Evolutionary conservation across 768 basidiomycete genomes (phyloP).

Genomic region (Sporobolomyces pararoseus): DNA sequence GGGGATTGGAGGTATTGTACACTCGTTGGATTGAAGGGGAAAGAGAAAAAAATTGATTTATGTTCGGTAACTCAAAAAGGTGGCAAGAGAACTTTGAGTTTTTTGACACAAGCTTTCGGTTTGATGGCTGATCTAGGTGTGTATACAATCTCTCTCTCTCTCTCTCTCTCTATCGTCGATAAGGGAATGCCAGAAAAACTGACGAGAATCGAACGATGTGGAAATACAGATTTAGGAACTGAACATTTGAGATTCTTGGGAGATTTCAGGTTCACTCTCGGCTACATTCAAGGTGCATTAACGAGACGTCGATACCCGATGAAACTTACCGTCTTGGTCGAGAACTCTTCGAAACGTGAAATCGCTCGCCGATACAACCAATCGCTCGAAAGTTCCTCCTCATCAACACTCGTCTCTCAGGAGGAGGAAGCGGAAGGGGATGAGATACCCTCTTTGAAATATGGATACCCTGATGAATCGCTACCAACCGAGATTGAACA

Average conservation of each 20-base stretch:
- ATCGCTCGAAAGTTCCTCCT: background rate
- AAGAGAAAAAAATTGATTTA: conserved; percentile 69
- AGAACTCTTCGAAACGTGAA: conserved; percentile 52
- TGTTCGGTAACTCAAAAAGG: conserved; percentile 69
- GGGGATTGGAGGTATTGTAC: conserved; percentile 53
- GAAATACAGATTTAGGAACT: conserved; percentile 52
- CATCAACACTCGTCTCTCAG: background rate
- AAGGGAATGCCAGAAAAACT: background rate
- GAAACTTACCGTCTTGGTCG: conserved; percentile 64
- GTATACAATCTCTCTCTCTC: background rate
- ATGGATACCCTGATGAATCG: background rate
- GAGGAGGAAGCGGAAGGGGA: background rate
- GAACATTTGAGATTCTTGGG: conserved; percentile 76
- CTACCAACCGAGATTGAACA: conserved; percentile 49
- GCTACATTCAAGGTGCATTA: conserved; percentile 65
- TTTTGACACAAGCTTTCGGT: conserved; percentile 77
- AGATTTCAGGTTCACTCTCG: conserved; percentile 68
- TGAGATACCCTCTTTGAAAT: background rate
- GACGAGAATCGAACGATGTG: background rate
- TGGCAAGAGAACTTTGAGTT: conserved; percentile 61
- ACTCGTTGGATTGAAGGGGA: conserved; percentile 76
- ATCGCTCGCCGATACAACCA: conserved; percentile 39
- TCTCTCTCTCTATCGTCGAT: background rate
- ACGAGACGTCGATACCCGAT: conserved; percentile 64
- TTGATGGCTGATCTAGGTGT: conserved; percentile 77